Base-by-base conservation (phyloP, 2,329 filamentous ascomycete species). In the Pseudogymnoascus sp. region DNA sequence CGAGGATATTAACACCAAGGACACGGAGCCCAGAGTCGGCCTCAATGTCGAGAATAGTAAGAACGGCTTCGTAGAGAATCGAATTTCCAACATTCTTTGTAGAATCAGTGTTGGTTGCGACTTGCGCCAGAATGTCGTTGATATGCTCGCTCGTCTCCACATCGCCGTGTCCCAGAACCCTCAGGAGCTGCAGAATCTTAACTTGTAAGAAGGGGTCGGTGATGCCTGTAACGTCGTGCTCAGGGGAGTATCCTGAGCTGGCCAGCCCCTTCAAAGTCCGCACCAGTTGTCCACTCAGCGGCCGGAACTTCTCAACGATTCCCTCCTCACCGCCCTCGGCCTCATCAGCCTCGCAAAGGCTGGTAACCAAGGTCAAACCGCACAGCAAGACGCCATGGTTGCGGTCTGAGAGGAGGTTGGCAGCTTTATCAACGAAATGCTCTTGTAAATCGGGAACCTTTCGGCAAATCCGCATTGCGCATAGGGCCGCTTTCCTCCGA, bases 51-150 rank as follows among this genome's bases (percentile, higher is more conserved):
- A 99, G 85, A 68, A 99, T 99, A 0, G 94, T 99, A 45, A 94
- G 86, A 38, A 99, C 94, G 1, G 94, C 90, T 77, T 99, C 94
- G 77, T 99, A 99, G 6, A 99, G 81, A 69, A 99, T 99, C 0
- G 94, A 93, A 74, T 99, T 99, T 66, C 94, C 94, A 42, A 99
- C 94, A 68, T 99, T 99, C 80, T 99, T 99, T 28, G 92, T 92
- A 0, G 93, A 92, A 72, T 99, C 94, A 1, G 94, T 99, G 75
- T 99, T 99, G 39, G 93, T 97, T 60, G 94, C 94, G 62, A 99
- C 94, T 78, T 96, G 92, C 5, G 94, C 94, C 64, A 99, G 79
- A 65, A 99, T 99, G 72, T 99, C 94, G 77, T 97, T 99, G 79
- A 99, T 97, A 75, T 96, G 88, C 76, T 99, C 95, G 74, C 92